Base-by-base conservation (phyloP, 139 green algal genomes). In the Auxenochlorella pyrenoidosa region DNA sequence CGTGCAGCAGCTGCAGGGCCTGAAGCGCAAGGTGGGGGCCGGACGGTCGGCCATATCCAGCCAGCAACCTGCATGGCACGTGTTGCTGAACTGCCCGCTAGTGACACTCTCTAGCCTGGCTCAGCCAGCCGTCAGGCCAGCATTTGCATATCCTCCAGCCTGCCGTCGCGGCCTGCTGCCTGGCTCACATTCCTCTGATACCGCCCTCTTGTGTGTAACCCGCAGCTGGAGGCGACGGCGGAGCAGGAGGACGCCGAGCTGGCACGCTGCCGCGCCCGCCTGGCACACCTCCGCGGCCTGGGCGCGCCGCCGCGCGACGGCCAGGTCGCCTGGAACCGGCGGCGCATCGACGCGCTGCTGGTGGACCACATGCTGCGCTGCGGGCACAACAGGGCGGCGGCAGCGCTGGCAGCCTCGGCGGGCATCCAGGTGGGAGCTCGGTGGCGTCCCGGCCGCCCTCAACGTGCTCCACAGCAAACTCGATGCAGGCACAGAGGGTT, bases 361-460 rank as follows among this genome's bases (percentile, higher is more conserved):
- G 91, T 95, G 3, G 96, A 98, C 81, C 90, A 98, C 86, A 86
- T 98, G 90, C 90, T 98, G 63, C 90, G 96, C 24, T 77, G 38
- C 21, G 96, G 94, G 5, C 93, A 95, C 86, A 90, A 95, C 44
- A 34, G 87, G 10, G 84, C 89, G 22, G 87, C 90, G 2, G 43
- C 65, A 15, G 82, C 26, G 43, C 66, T 86, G n/a, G 66, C 82
- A 3, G 70, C 66, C 21, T 19, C n/a, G 28, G 66, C 82, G 5
- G 66, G 82, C 65, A 86, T 86, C n/a, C 32, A 79, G 82, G 82
- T 85, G 80, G 51, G 59, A 2, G 40, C 18, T 3, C 51, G 34
- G 34, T 51, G 70, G 70, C 19, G 26, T 2, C 28, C 54, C 16
- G 47, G 47, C 47, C 6, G 47, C 8, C n/a, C n/a, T n/a, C n/a